A percentile compares a stretch with the other conserved stretches of the same genome.
These are phyloP conservation scores for Iberis amara DNA, from an alignment of 441 rosid genomes.

Conservation along the genomic window DNA sequence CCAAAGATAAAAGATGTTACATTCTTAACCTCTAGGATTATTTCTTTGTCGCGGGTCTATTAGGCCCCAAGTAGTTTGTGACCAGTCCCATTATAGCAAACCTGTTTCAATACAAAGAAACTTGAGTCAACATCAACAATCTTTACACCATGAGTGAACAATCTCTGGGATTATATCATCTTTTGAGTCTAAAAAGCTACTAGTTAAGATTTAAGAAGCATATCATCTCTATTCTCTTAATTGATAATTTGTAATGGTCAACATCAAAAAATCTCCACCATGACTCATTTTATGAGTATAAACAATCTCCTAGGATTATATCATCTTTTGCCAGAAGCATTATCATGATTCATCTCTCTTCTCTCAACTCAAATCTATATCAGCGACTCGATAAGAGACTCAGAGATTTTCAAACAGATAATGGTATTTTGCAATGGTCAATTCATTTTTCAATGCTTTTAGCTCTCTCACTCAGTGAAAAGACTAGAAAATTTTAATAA, in stretches of 20 bases:
- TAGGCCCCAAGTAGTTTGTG: constrained; percentile 78
- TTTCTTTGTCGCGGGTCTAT: constrained; percentile 55
- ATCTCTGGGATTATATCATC: not conserved
- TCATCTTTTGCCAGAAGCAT: not conserved
- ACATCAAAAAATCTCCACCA: too few species aligned
- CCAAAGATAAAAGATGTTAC: constrained; percentile 1
- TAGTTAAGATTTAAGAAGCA: constrained; percentile 1
- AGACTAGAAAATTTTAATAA: not conserved
- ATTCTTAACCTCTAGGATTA: constrained; percentile 18
- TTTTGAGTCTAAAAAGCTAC: constrained; percentile 1
- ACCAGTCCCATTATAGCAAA: constrained; percentile 94
- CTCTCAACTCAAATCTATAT: not conserved
- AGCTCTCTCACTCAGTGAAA: constrained; percentile 2
- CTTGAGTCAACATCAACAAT: constrained; percentile 18
- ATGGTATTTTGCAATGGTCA: not conserved
- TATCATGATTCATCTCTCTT: too few species aligned
- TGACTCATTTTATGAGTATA: too few species aligned
- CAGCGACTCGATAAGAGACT: not conserved
- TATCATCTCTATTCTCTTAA: not conserved
- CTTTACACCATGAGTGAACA: not conserved
- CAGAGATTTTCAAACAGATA: not conserved
- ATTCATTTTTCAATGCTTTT: not conserved
- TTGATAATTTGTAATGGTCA: too few species aligned
- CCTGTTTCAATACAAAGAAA: constrained; percentile 40
- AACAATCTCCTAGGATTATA: not conserved